Percentiles rank a stretch among this genome's conserved stretches.
phyloP scores from a whole-genome alignment of 78 protist genomes.

The Isochrysis galbana region DNA sequence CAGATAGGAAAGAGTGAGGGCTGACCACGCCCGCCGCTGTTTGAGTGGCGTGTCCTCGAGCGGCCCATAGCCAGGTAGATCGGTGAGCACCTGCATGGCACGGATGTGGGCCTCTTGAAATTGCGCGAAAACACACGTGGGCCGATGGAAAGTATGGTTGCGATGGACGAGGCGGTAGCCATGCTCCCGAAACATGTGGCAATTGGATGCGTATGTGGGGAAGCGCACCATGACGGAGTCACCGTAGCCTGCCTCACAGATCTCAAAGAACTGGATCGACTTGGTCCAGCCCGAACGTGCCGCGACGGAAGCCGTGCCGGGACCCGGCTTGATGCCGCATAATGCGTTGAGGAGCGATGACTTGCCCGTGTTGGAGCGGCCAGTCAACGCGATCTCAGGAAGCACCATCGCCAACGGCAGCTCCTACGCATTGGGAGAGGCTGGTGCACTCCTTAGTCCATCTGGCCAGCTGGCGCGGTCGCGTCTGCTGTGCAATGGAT shows the following conservation, averaged over 20 bases:
- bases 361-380: background rate
- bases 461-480: no score
- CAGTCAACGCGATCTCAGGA: background rate
- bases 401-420: no score
- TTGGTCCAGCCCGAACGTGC: background rate
- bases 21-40: background rate
- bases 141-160: no score
- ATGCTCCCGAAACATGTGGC: no score
- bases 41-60: background rate
- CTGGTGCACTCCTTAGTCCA: no score
- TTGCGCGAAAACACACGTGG: no score
- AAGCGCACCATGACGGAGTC: background rate
- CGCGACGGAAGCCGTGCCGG: background rate
- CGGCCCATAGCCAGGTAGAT: background rate
- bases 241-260: background rate
- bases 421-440: no score
- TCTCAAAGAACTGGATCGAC: background rate
- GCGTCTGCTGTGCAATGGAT: no score
- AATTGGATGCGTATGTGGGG: no score
- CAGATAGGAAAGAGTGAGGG: background rate
- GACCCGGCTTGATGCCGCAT: background rate
- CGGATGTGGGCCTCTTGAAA: no score
- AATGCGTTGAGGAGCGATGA: slow-evolving; percentile 10
- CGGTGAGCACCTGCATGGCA: background rate
- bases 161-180: no score